Conservation (phyloP, 192 early-diverging fungal genomes). For the Fimicolochytrium jonesii region DNA sequence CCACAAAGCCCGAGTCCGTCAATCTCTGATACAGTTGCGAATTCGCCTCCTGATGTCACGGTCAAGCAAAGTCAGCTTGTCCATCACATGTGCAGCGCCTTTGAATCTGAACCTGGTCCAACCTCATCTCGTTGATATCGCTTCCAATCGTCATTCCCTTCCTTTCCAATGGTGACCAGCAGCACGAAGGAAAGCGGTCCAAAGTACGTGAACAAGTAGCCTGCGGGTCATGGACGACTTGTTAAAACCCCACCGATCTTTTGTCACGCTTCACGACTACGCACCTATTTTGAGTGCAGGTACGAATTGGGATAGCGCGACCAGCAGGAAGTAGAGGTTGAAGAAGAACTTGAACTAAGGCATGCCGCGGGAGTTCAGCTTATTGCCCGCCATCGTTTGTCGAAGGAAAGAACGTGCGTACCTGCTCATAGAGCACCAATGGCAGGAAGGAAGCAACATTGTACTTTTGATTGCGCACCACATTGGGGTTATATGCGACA, state of each 20-base stretch:
- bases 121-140: slow-evolving; percentile 68
- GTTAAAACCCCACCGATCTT: too few species aligned
- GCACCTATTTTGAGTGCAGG: slow-evolving; percentile 77
- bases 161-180: slow-evolving; percentile 85
- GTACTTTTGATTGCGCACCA: slow-evolving; percentile 92
- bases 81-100: too few species aligned
- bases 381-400: too few species aligned
- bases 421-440: slow-evolving; percentile 92
- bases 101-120: too few species aligned
- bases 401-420: slow-evolving; percentile 39
- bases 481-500: slow-evolving; percentile 57
- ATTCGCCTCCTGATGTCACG: slow-evolving; percentile 75
- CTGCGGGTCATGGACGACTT: too few species aligned
- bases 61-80: neutral
- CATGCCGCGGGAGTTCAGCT: too few species aligned
- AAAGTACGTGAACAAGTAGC: slow-evolving; percentile 87
- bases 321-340: slow-evolving; percentile 91
- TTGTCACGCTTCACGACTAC: neutral
- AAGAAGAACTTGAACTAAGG: slow-evolving; percentile 89
- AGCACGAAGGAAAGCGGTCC: slow-evolving; percentile 92
- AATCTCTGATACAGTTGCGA: slow-evolving; percentile 73
- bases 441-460: slow-evolving; percentile 82
- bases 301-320: slow-evolving; percentile 89
- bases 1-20: slow-evolving; percentile 48
- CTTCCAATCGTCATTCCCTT: slow-evolving; percentile 84